Evolutionary conservation across 129 eudicot species (phyloP).

Genomic region (Flaveria trinervia): DNA sequence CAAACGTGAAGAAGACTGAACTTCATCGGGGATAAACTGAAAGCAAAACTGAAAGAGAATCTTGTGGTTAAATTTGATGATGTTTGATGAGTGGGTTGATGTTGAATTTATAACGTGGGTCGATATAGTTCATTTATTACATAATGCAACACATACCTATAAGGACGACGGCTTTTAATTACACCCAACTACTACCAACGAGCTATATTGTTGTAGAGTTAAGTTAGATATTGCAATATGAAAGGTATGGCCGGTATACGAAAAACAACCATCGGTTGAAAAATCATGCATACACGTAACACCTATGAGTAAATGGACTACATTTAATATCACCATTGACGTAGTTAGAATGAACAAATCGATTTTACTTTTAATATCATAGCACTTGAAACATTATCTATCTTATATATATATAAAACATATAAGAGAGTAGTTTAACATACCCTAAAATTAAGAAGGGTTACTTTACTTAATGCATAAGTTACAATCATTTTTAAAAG

Average conservation of each 20-base stretch:
- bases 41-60: neutral
- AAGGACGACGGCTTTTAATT: constrained; percentile 19
- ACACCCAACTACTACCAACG: constrained; percentile 19
- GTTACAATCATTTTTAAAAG: no score
- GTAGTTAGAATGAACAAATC: neutral
- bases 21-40: constrained; percentile 24
- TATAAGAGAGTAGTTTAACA: no score
- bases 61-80: constrained; percentile 14
- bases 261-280: neutral
- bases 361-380: no score
- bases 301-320: neutral
- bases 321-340: neutral
- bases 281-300: neutral
- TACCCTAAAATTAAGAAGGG: no score
- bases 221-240: neutral
- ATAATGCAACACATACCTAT: constrained; percentile 21
- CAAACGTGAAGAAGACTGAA: constrained; percentile 16
- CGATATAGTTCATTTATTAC: neutral
- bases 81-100: constrained; percentile 8
- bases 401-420: no score
- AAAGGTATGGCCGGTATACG: neutral
- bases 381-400: no score
- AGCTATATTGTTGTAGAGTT: neutral
- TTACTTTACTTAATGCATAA: no score
- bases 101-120: constrained; percentile 23